Conservation (phyloP, 1,284 basidiomycete species). For the Phylloboletellus chloephorus region DNA sequence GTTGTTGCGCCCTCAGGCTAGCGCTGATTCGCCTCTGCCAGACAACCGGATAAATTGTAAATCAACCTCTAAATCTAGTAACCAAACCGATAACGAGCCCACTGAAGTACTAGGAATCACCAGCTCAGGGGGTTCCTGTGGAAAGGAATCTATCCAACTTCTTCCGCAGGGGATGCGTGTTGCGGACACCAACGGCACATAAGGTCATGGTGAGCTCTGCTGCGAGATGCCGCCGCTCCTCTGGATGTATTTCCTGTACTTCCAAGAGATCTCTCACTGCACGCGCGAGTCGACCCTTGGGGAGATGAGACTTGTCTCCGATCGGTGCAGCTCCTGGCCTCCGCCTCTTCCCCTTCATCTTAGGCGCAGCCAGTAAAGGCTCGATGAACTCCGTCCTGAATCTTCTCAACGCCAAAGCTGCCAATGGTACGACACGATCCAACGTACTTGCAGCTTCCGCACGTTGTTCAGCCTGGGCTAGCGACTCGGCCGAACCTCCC, state of each 20-base stretch:
- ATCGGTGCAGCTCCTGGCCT: slow-evolving; percentile 24
- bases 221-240: slow-evolving; percentile 44
- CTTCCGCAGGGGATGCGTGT: slow-evolving; percentile 60
- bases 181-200: slow-evolving; percentile 49
- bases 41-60: slow-evolving; percentile 3
- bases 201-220: slow-evolving; percentile 48
- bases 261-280: slow-evolving; percentile 61
- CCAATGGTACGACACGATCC: slow-evolving; percentile 60
- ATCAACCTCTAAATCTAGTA: slow-evolving; percentile 9
- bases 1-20: not conserved
- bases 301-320: slow-evolving; percentile 36
- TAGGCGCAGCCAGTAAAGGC: slow-evolving; percentile 60
- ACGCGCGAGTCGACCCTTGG: slow-evolving; percentile 61
- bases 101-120: not conserved
- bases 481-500: slow-evolving; percentile 42
- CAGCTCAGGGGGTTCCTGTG: slow-evolving; percentile 11
- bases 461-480: slow-evolving; percentile 55
- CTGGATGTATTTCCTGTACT: slow-evolving; percentile 41
- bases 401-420: slow-evolving; percentile 58
- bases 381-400: slow-evolving; percentile 69
- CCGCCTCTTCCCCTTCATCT: slow-evolving; percentile 52
- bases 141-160: slow-evolving; percentile 52
- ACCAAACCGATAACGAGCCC: not conserved
- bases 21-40: slow-evolving; percentile 1
- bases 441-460: slow-evolving; percentile 66